Percentiles rank a stretch among this genome's conserved stretches.
These are phyloP conservation scores for Trichoderma sp. DNA, from an alignment of 2,329 filamentous ascomycete genomes.

Conservation along the genomic window DNA sequence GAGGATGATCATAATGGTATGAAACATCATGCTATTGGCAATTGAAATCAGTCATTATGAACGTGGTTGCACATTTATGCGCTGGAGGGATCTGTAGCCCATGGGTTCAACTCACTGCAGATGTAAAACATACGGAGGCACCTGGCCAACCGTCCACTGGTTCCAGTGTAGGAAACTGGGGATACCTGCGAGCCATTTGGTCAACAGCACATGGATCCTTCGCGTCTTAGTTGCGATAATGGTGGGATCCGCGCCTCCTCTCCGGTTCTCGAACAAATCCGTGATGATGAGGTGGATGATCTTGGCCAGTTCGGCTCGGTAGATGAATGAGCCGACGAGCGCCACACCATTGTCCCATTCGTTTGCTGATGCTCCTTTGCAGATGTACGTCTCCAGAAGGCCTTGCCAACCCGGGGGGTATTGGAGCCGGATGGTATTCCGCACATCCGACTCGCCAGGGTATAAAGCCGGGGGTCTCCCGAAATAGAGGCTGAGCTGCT, in stretches of 20 bases:
- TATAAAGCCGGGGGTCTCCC: slow-evolving; percentile 49
- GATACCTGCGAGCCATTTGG: slow-evolving; percentile 45
- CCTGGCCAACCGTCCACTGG: slow-evolving; percentile 47
- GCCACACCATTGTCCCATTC: slow-evolving; percentile 46
- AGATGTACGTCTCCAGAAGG: slow-evolving; percentile 47
- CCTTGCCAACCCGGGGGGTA: slow-evolving; percentile 49
- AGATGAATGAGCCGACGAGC: slow-evolving; percentile 44
- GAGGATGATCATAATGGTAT: slow-evolving; percentile 51
- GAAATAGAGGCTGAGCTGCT: slow-evolving; percentile 51
- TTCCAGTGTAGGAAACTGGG: slow-evolving; percentile 50
- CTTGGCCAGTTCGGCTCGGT: slow-evolving; percentile 47
- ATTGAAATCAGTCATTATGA: slow-evolving; percentile 21
- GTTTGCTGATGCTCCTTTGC: slow-evolving; percentile 41
- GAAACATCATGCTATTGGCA: slow-evolving; percentile 41
- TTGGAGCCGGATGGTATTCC: slow-evolving; percentile 46
- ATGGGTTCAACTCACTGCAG: slow-evolving; percentile 36
- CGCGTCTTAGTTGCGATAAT: slow-evolving; percentile 42
- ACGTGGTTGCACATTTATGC: background rate
- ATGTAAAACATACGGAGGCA: slow-evolving; percentile 46
- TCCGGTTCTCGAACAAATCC: slow-evolving; percentile 48
- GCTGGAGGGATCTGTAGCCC: background rate
- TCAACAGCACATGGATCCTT: slow-evolving; percentile 45
- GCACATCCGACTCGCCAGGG: slow-evolving; percentile 48
- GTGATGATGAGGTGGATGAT: slow-evolving; percentile 49
- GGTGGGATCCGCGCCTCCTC: slow-evolving; percentile 38